These are phyloP conservation scores for Globomyces sp. DNA, from an alignment of 371 early-diverging fungal species.

Conservation along the genomic window DNA sequence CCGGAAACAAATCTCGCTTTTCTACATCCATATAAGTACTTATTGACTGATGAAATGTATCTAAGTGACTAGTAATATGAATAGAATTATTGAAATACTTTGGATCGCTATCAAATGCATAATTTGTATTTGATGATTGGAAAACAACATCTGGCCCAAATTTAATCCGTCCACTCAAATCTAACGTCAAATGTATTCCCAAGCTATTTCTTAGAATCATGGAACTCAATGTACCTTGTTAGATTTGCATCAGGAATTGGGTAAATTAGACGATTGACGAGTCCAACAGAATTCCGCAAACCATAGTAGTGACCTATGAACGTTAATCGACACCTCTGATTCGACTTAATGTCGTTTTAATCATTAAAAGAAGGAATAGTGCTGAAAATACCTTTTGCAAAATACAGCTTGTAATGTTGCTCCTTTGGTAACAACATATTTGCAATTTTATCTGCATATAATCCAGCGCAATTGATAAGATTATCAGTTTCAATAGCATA, in stretches of 20 bases:
- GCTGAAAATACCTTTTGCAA: no score
- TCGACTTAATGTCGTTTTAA: no score
- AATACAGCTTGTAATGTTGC: constrained; percentile 57
- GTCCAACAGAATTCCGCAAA: constrained; percentile 40
- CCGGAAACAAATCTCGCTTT: constrained; percentile 58
- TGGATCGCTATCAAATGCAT: constrained; percentile 50
- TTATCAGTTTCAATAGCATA: constrained; percentile 50
- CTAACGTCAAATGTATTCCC: constrained; percentile 83
- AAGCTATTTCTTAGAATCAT: constrained; percentile 34
- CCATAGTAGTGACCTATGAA: constrained; percentile 69
- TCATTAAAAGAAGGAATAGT: no score
- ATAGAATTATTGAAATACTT: constrained; percentile 14
- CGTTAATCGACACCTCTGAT: no score
- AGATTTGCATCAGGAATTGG: constrained; percentile 78
- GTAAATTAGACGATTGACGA: constrained; percentile 72
- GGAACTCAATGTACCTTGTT: constrained; percentile 22
- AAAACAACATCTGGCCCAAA: constrained; percentile 84
- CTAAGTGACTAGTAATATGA: constrained; percentile 23
- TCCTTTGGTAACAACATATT: constrained; percentile 50
- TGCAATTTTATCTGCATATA: constrained; percentile 68
- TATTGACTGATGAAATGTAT: constrained; percentile 57
- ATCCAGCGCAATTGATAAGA: constrained; percentile 80
- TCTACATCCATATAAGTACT: constrained; percentile 59
- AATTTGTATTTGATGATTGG: constrained; percentile 58
- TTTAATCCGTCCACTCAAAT: constrained; percentile 69